Percentiles rank a stretch among this genome's conserved stretches.
phyloP scores from a whole-genome alignment of 2,329 filamentous ascomycete species.

The Neoarthrinium moseri region DNA sequence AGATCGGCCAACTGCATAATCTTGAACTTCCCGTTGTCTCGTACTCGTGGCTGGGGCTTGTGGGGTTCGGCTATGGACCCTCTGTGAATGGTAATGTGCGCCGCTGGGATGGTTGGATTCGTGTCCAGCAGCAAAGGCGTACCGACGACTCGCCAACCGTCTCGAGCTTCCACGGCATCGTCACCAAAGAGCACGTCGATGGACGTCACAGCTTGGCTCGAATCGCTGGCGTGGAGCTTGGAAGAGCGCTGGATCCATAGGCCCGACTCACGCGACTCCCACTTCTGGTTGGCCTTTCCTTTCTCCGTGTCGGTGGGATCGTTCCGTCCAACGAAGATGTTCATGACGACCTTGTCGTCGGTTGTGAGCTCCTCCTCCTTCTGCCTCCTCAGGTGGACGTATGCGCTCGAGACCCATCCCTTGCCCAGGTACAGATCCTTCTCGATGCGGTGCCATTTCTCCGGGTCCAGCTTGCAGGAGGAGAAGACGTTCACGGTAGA shows the following conservation, averaged over 20 bases:
- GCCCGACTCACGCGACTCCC: conserved; percentile 76
- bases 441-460: conserved; percentile 77
- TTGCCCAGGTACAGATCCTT: conserved; percentile 84
- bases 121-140: conserved; percentile 71
- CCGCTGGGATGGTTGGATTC: conserved; percentile 59
- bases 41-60: conserved; percentile 74
- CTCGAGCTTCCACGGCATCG: conserved; percentile 85
- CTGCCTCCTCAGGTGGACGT: conserved; percentile 79
- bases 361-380: conserved; percentile 77
- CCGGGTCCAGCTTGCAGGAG: conserved; percentile 70
- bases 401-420: conserved; percentile 74
- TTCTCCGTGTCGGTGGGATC: conserved; percentile 62
- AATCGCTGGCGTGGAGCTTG: conserved; percentile 73
- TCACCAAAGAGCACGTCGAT: conserved; percentile 87
- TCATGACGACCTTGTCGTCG: conserved; percentile 76
- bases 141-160: conserved; percentile 78
- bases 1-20: conserved; percentile 96
- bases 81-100: conserved; percentile 75
- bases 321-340: conserved; percentile 71
- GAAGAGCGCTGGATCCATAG: conserved; percentile 79
- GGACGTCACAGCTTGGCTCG: conserved; percentile 71
- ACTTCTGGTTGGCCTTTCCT: conserved; percentile 58
- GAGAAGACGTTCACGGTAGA: conserved; percentile 72
- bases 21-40: conserved; percentile 91
- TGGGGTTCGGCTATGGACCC: conserved; percentile 63